Conservation (phyloP, 306 rosid species). For the Dalbergia oliveri region DNA sequence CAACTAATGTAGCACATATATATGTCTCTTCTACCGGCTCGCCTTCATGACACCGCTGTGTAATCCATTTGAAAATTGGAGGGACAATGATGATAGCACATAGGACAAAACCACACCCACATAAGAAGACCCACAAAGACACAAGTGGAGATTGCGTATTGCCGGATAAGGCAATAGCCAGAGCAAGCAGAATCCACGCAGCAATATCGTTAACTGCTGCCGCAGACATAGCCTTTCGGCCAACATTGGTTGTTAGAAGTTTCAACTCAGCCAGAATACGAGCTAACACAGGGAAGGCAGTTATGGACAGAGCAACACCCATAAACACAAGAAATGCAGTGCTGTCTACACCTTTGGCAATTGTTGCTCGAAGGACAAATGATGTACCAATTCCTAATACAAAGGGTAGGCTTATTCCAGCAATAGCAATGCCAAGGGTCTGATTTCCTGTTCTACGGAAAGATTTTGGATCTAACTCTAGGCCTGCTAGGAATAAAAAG, state of each 20-base stretch:
- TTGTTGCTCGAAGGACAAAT: constrained; percentile 62
- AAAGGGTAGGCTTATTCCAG: constrained; percentile 85
- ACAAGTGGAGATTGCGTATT: constrained; percentile 64
- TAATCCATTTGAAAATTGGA: constrained; percentile 74
- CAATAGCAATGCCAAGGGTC: constrained; percentile 74
- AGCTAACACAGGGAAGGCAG: constrained; percentile 91
- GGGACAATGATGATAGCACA: constrained; percentile 54
- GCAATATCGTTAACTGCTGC: constrained; percentile 93
- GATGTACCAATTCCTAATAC: constrained; percentile 85
- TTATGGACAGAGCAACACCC: constrained; percentile 93
- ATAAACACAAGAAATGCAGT: constrained; percentile 78
- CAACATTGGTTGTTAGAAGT: constrained; percentile 84
- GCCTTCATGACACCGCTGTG: constrained; percentile 71
- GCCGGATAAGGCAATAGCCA: constrained; percentile 83
- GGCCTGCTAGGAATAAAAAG: constrained; percentile 81
- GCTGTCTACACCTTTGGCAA: constrained; percentile 68
- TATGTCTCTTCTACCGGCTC: constrained; percentile 76
- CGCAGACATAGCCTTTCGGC: constrained; percentile 89
- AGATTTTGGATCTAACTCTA: constrained; percentile 77
- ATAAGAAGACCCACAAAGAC: constrained; percentile 79
- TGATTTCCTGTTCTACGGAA: constrained; percentile 71
- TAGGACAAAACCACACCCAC: constrained; percentile 68
- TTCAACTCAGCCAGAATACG: constrained; percentile 91
- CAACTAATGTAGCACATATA: constrained; percentile 72
- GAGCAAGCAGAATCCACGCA: constrained; percentile 95